These are phyloP conservation scores for Cymbopogon flexuosus DNA, from an alignment of 202 grass and related monocot species.

Conservation along the genomic window DNA sequence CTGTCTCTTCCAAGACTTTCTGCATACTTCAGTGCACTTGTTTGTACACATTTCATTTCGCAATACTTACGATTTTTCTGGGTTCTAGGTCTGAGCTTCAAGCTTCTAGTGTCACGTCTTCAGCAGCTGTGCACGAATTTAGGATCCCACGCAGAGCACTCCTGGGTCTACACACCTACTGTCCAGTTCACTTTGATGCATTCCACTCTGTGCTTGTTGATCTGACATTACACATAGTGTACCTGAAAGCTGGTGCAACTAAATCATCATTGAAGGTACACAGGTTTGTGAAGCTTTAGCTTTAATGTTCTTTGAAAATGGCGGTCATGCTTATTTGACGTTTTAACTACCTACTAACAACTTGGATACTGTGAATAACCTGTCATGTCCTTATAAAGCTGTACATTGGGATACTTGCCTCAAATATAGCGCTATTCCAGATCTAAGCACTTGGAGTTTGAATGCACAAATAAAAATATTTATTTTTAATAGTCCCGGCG, in stretches of 20 bases:
- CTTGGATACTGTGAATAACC: slow-evolving; percentile 13
- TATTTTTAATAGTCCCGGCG: not conserved
- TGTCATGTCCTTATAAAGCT: slow-evolving; percentile 16
- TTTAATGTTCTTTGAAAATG: slow-evolving; percentile 42
- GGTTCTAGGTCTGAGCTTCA: slow-evolving; percentile 67
- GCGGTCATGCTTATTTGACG: slow-evolving; percentile 16
- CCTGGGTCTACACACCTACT: slow-evolving; percentile 83
- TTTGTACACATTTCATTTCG: slow-evolving; percentile 7
- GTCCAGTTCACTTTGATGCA: slow-evolving; percentile 91
- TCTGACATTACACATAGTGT: slow-evolving; percentile 84
- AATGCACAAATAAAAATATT: not conserved
- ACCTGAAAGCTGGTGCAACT: slow-evolving; percentile 77
- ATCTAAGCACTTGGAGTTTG: slow-evolving; percentile 6
- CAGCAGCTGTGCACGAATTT: slow-evolving; percentile 85
- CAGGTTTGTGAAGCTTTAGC: slow-evolving; percentile 85
- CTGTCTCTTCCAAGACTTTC: slow-evolving; percentile 12
- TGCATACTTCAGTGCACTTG: not conserved
- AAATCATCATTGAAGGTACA: slow-evolving; percentile 78
- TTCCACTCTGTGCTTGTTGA: slow-evolving; percentile 90
- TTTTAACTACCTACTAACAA: not conserved
- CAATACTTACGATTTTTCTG: slow-evolving; percentile 30
- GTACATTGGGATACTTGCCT: not conserved
- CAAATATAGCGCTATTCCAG: not conserved
- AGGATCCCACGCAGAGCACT: slow-evolving; percentile 80
- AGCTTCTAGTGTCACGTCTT: slow-evolving; percentile 58